These are phyloP conservation scores for Vaccinium vitisidaea DNA, from an alignment of 148 eudicot species.

Conservation along the genomic window DNA sequence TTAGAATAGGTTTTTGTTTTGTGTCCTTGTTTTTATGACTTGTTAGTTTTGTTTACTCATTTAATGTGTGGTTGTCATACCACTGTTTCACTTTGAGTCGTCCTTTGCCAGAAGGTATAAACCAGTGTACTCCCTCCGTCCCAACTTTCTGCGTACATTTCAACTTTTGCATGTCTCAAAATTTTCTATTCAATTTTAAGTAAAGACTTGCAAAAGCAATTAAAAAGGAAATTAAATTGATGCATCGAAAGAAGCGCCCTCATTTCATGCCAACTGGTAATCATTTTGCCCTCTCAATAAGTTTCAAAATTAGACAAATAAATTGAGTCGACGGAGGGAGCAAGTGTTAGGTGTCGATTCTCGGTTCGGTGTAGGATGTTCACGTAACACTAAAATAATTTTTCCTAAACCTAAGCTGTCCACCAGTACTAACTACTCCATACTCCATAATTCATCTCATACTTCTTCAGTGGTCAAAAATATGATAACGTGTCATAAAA, in stretches of 20 bases:
- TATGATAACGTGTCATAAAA: background rate
- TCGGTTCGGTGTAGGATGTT: background rate
- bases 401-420: background rate
- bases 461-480: background rate
- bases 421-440: background rate
- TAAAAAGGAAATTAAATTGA: too few relatives aligned
- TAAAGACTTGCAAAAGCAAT: background rate
- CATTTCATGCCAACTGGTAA: background rate
- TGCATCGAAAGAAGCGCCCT: too few relatives aligned
- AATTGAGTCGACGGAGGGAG: background rate
- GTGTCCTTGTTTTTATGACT: too few relatives aligned
- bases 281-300: background rate
- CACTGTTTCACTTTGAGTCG: background rate
- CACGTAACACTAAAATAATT: background rate
- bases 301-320: background rate
- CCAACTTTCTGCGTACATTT: background rate
- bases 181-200: background rate
- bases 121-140: background rate
- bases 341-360: background rate
- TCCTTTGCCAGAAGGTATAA: background rate
- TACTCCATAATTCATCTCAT: background rate
- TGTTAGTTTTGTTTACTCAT: too few relatives aligned
- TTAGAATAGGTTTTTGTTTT: too few relatives aligned
- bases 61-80: too few relatives aligned
- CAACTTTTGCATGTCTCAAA: too few relatives aligned